Conservation (phyloP, 1,284 basidiomycete species). For the Meira nashicola region DNA sequence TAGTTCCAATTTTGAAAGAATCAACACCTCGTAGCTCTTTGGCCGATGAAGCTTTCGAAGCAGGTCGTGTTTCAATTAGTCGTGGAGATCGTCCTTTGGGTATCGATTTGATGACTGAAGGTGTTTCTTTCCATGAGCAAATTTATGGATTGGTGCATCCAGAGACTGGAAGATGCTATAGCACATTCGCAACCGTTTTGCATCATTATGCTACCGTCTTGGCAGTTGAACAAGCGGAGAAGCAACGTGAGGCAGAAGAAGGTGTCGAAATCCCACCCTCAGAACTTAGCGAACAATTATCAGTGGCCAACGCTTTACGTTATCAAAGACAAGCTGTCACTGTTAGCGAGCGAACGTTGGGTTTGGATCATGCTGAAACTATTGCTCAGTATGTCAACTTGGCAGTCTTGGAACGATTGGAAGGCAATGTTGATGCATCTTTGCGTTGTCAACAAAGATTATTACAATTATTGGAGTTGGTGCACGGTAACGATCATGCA, state of each 20-base stretch:
- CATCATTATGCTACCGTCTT: conserved; percentile 46
- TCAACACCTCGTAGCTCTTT: conserved; percentile 57
- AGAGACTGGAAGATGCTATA: conserved; percentile 59
- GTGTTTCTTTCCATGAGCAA: conserved; percentile 60
- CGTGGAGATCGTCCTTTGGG: conserved; percentile 57
- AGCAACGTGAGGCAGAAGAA: conserved; percentile 34
- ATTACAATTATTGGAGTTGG: conserved; percentile 57
- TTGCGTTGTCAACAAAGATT: conserved; percentile 59
- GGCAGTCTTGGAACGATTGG: conserved; percentile 59
- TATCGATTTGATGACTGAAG: conserved; percentile 59
- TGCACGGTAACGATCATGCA: conserved; percentile 59
- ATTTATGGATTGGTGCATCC: conserved; percentile 61
- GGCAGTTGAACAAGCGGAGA: conserved; percentile 27
- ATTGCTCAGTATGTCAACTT: conserved; percentile 60
- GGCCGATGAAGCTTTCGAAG: conserved; percentile 60
- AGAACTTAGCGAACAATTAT: conserved; percentile 53
- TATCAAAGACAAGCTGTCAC: conserved; percentile 60
- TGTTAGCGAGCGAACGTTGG: conserved; percentile 59
- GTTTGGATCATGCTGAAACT: conserved; percentile 59
- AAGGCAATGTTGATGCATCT: conserved; percentile 53
- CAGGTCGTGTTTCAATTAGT: conserved; percentile 57
- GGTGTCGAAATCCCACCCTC: conserved; percentile 19
- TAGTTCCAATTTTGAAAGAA: conserved; percentile 59
- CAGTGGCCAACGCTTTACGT: conserved; percentile 55
- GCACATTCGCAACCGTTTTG: conserved; percentile 57